These are phyloP conservation scores for Trypanosoma avium DNA, from an alignment of 208 protist genomes.

Conservation along the genomic window DNA sequence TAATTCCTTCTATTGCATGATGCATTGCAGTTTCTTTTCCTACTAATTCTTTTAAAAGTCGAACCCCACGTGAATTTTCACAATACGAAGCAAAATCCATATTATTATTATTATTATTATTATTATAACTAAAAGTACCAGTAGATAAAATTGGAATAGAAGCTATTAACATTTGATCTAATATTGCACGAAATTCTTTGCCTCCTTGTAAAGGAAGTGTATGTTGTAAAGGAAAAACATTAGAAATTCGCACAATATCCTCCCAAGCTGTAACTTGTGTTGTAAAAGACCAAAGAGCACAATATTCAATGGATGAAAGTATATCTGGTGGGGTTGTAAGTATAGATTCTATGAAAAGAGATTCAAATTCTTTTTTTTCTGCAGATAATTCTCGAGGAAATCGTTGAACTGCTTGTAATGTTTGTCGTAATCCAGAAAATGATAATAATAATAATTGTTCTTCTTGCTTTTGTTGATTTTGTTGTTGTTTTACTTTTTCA, in stretches of 20 bases:
- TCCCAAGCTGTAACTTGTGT: slow-evolving; percentile 36
- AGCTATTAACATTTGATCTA: slow-evolving; percentile 27
- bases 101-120: neutral
- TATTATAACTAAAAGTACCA: neutral
- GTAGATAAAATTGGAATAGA: neutral
- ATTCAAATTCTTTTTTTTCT: slow-evolving; percentile 30
- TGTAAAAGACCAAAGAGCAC: slow-evolving; percentile 38
- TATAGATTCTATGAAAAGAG: slow-evolving; percentile 23
- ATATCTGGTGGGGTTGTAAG: slow-evolving; percentile 17
- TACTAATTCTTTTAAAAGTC: slow-evolving; percentile 42
- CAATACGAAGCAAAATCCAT: neutral
- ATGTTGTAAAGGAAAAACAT: slow-evolving; percentile 37
- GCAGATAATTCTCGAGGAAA: slow-evolving; percentile 33
- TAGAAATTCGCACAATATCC: slow-evolving; percentile 35
- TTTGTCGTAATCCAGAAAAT: slow-evolving; percentile 14
- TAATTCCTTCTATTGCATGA: slow-evolving; percentile 24
- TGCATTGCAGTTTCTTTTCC: slow-evolving; percentile 25
- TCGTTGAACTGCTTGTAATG: slow-evolving; percentile 39
- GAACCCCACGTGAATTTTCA: slow-evolving; percentile 12
- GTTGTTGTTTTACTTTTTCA: slow-evolving; percentile 6
- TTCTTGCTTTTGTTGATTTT: too few relatives aligned
- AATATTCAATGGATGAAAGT: slow-evolving; percentile 30
- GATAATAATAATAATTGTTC: slow-evolving; percentile 1
- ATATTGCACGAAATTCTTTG: slow-evolving; percentile 35
- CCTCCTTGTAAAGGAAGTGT: slow-evolving; percentile 32